Conservation (phyloP, 805 yeast species). For the Zygotorulaspora chibaensis region DNA sequence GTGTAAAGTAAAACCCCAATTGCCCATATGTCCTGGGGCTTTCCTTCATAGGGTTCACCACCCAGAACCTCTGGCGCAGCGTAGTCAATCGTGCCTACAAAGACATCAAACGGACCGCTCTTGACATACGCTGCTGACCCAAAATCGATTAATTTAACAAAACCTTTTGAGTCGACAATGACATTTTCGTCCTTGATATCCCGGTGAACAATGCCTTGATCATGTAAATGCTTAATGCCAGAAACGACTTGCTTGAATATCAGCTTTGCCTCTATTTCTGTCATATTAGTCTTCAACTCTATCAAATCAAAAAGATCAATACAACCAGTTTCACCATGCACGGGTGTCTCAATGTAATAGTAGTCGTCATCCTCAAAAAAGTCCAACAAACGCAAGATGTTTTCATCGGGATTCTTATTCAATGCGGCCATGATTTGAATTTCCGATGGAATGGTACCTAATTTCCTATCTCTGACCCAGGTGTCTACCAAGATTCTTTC, state of each 20-base stretch:
- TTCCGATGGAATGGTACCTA: conserved; percentile 96
- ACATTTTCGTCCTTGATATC: conserved; percentile 95
- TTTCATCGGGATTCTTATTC: conserved; percentile 75
- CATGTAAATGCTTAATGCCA: conserved; percentile 77
- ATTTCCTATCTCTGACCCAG: conserved; percentile 87
- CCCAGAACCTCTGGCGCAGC: conserved; percentile 95
- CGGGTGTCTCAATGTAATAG: conserved; percentile 87
- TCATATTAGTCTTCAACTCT: conserved; percentile 78
- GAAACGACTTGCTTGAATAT: conserved; percentile 76
- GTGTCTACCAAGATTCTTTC: conserved; percentile 93
- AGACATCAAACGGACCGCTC: conserved; percentile 94
- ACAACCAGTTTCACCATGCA: conserved; percentile 85
- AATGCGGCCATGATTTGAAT: conserved; percentile 88
- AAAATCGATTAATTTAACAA: conserved; percentile 84
- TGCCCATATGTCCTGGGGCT: conserved; percentile 97
- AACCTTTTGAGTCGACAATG: conserved; percentile 77
- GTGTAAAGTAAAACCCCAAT: conserved; percentile 88
- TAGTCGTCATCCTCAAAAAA: conserved; percentile 88
- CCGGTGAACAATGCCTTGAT: conserved; percentile 84
- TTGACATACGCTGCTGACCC: conserved; percentile 90
- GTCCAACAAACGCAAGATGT: conserved; percentile 78
- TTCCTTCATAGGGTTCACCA: conserved; percentile 87
- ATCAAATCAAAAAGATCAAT: conserved; percentile 90
- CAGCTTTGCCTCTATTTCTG: conserved; percentile 69
- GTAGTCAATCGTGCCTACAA: conserved; percentile 95